Evolutionary conservation across 2,329 filamentous ascomycete species (phyloP), one percentile per base, ranked within the genome.

Genomic region (Aaosphaeria arxii): DNA sequence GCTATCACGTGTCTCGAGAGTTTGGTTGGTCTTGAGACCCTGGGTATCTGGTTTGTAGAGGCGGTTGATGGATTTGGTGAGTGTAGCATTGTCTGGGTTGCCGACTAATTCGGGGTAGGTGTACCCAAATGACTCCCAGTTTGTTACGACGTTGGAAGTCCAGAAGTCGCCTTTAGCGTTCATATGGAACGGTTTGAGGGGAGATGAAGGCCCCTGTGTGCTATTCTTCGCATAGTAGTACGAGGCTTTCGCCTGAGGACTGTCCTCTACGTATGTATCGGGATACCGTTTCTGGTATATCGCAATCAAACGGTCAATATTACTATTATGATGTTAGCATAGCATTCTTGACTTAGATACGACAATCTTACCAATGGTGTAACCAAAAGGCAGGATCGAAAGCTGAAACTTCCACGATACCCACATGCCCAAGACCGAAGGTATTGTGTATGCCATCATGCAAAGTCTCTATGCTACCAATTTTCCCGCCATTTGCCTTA

Each of bases 401-500:
- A 5, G 64, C 62, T 5, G 64, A 64, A 4, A 59, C 55, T 39
- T 65, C 62, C 4, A 61, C 48, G 13, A 66, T 64, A 5, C 64
- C 63, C 61, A 67, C 67, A 28, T 67, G 57, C 1, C 86, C 85
- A 6, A 64, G 46, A 1, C 63, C 62, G 30, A 67, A 66, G 4
- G 53, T 49, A 24, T 61, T 66, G 42, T 67, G 64, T 13, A 67
- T 47, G 7, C 60, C 58, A 46, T 66, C 63, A 24, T 67, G 63
- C 1, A 67, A 53, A 1, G 62, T 65, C 44, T 66, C 64, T 7
- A 65, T 55, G 40, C 62, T 67, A 3, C 63, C 62, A 45, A 67
- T 64, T 5, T 55, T 60, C 6, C 62, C 63, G 24, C 63, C 63
- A 32, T 58, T 62, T 9, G 58, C 63, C 43, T 63, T 64, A 46